These are phyloP conservation scores for Talaromyces verruculosus DNA, from an alignment of 2,329 filamentous ascomycete species.

Conservation along the genomic window DNA sequence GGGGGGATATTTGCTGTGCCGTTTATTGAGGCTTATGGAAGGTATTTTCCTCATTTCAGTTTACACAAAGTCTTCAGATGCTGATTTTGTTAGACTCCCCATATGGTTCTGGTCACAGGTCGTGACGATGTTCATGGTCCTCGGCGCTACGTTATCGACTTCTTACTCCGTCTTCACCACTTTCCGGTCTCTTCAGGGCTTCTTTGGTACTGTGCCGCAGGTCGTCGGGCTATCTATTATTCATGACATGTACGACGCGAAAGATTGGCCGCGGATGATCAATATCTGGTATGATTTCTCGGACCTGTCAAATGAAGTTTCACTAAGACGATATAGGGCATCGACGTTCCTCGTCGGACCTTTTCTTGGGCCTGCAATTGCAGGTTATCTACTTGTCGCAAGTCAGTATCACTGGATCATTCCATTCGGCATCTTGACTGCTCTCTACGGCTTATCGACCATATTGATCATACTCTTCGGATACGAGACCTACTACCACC, in stretches of 20 bases:
- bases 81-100: constrained; percentile 34
- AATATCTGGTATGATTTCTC: constrained; percentile 35
- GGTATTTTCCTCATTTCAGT: constrained; percentile 27
- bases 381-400: constrained; percentile 38
- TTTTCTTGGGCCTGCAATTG: constrained; percentile 39
- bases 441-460: constrained; percentile 39
- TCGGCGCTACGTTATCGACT: constrained; percentile 42
- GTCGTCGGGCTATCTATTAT: constrained; percentile 43
- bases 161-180: constrained; percentile 42
- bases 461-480: constrained; percentile 36
- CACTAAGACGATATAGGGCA: constrained; percentile 27
- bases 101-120: constrained; percentile 46
- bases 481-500: constrained; percentile 37
- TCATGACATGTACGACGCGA: constrained; percentile 39
- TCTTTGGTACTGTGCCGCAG: constrained; percentile 43
- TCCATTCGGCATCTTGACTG: constrained; percentile 38
- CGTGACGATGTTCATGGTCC: constrained; percentile 40
- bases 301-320: not conserved
- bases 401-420: constrained; percentile 32
- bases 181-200: constrained; percentile 40
- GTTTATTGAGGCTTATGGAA: constrained; percentile 42
- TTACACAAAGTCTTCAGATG: not conserved
- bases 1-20: constrained; percentile 42
- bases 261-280: constrained; percentile 41
- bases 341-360: constrained; percentile 41